Conservation (phyloP, 306 rosid genomes). For the Dryas octopetala region DNA sequence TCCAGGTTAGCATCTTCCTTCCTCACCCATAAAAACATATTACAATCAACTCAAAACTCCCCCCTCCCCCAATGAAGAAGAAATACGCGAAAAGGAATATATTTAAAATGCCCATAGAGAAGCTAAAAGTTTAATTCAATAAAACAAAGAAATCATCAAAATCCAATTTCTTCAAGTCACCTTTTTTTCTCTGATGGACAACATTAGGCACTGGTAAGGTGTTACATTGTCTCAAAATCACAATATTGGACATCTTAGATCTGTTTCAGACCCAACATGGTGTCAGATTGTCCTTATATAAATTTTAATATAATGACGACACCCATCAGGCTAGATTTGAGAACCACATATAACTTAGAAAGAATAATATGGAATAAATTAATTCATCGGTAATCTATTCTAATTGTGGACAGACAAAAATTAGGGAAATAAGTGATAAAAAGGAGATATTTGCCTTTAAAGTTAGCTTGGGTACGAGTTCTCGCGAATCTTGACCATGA, state of each 20-base stretch:
- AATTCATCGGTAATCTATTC: constrained; percentile 21
- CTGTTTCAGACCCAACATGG: constrained; percentile 11
- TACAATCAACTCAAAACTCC: background rate
- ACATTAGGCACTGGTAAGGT: background rate
- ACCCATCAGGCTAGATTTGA: background rate
- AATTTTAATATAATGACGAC: constrained; percentile 27
- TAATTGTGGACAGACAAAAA: constrained; percentile 9
- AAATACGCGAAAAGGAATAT: background rate
- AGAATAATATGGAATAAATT: constrained; percentile 17
- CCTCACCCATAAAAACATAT: background rate
- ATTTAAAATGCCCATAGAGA: background rate
- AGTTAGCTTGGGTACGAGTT: constrained; percentile 95
- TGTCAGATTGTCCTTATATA: constrained; percentile 5
- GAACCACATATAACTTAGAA: background rate
- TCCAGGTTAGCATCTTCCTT: background rate
- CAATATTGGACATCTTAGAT: constrained; percentile 20
- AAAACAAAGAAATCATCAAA: background rate
- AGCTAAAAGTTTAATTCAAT: background rate
- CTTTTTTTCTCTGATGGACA: background rate
- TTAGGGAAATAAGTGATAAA: background rate
- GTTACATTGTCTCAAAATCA: constrained; percentile 7
- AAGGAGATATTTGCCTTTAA: constrained; percentile 58
- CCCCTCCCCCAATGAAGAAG: background rate
- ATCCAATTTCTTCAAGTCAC: background rate
- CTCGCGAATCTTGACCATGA: constrained; percentile 93